Percentiles rank a stretch among this genome's conserved stretches.
phyloP scores from a whole-genome alignment of 164 flowering plant species.

The Liquidambar formosana region DNA sequence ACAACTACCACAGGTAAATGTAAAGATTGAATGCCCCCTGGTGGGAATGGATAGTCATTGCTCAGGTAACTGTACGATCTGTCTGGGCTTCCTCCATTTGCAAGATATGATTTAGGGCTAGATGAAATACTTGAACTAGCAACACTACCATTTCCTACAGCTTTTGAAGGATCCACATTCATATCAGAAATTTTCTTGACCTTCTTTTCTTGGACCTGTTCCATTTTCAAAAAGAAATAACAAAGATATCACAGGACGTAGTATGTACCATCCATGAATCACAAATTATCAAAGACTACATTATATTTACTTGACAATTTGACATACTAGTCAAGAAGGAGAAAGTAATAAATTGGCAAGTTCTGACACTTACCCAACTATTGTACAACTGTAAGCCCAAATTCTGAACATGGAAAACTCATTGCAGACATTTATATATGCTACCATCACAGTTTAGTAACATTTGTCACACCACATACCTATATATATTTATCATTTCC shows the following conservation, averaged over 20 bases:
- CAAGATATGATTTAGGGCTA: slow-evolving; percentile 41
- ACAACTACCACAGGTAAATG: slow-evolving; percentile 96
- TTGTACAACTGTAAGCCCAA: not conserved
- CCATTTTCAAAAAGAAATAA: slow-evolving; percentile 17
- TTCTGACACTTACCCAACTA: not conserved
- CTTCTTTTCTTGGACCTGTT: slow-evolving; percentile 97
- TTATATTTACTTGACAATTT: not conserved
- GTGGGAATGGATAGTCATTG: slow-evolving; percentile 69
- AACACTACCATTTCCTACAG: slow-evolving; percentile 68
- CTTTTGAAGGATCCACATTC: slow-evolving; percentile 77
- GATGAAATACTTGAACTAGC: slow-evolving; percentile 64
- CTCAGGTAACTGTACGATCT: slow-evolving; percentile 39
- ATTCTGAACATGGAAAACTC: not conserved
- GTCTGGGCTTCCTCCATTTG: slow-evolving; percentile 76
- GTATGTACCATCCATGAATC: slow-evolving; percentile 1
- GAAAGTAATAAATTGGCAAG: not conserved
- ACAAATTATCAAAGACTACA: not conserved
- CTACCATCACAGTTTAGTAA: slow-evolving; percentile 1
- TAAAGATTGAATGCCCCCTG: slow-evolving; percentile 78
- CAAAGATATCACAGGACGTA: not conserved
- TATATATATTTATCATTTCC: too few relatives aligned
- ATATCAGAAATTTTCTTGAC: slow-evolving; percentile 82
- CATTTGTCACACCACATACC: not conserved
- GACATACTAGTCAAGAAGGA: not conserved
- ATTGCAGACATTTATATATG: not conserved